Base-by-base conservation (phyloP, 371 early-diverging fungal genomes). In the Syncephalis fuscata region DNA sequence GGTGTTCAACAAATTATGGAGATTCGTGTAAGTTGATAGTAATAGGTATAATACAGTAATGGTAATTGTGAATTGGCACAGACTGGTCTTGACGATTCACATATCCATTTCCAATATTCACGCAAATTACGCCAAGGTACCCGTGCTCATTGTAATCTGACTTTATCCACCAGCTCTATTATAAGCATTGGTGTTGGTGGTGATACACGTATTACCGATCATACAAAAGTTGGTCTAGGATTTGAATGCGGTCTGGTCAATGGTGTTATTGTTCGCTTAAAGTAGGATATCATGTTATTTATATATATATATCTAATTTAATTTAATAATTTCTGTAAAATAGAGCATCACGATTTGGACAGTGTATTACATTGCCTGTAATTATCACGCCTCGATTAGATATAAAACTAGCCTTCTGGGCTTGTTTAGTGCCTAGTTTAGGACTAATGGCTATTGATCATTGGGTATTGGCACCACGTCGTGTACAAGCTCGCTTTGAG, bases 291-390 rank as follows among this genome's bases (percentile, higher is more conserved):
- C n/a, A n/a, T n/a, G n/a, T n/a, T n/a, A n/a, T n/a, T n/a, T n/a
- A n/a, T n/a, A n/a, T n/a, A n/a, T n/a, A n/a, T n/a, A n/a, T n/a
- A n/a, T n/a, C n/a, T n/a, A n/a, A n/a, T n/a, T n/a, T n/a, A n/a
- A n/a, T n/a, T n/a, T n/a, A n/a, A n/a, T n/a, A n/a, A n/a, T n/a
- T n/a, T n/a, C n/a, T n/a, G n/a, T n/a, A n/a, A n/a, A n/a, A 7
- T 32, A 32, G 32, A 7, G 32, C 32, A 32, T 32, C 32, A 32
- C 32, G 32, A 32, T 32, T 32, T 32, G 32, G 32, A 11, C 92
- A 92, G 61, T 75, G 71, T 50, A 60, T 91, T 37, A 64, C 70
- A 8, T 46, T 92, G n/a, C 95, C 95, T 5, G 68, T 92, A 37
- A 61, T 82, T 3, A 61, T 92, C 21, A 67, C 90, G 7, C 68